Evolutionary conservation across 352 stramenopile species (phyloP), one percentile per base, ranked within the genome.

Genomic region (Phytopythium chamaehyphon): DNA sequence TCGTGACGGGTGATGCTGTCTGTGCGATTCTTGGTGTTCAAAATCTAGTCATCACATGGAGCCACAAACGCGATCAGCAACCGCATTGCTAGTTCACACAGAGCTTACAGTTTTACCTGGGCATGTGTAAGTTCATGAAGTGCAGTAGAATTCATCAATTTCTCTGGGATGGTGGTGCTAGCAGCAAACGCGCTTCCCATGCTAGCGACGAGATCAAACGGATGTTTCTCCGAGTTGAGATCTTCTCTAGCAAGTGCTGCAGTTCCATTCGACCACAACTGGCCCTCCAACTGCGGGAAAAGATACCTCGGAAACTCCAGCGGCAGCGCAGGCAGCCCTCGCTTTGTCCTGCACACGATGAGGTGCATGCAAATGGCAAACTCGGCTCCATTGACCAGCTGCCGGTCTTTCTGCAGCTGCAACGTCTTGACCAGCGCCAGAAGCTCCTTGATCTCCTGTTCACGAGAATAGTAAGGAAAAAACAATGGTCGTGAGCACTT

Each of bases 351-450:
- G 39, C 66, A 76, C 39, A 72, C 62, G 15, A 76, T 72, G 18
- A 76, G 55, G n/a, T 76, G 66, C 66, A 76, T 76, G 14, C 54
- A 52, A 18, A 72, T 54, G 6, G 55, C 53, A 38, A 76, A 76
- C 42, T 67, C 60, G 31, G 23, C n/a, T 11, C 54, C 46, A 16
- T 58, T 45, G 24, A 59, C 47, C 8, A 53, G n/a, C 22, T 38
- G 22, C 6, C 37, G 37, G 47, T 54, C 42, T 11, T n/a, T 16
- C 8, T 61, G 44, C 12, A 66, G 47, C 33, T 54, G 47, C n/a
- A 66, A 49, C 51, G 54, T 48, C 51, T 71, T 59, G 47, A 71
- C 57, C 19, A 62, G 26, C 33, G 56, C 12, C 37, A 57, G 26
- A n/a, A 69, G 28, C 37, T 65, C 56, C 7, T 58, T 47, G 9